Evolutionary conservation across 345 rosid species (phyloP), one percentile per base, ranked within the genome.

Genomic region (Schrenkiella parvula): DNA sequence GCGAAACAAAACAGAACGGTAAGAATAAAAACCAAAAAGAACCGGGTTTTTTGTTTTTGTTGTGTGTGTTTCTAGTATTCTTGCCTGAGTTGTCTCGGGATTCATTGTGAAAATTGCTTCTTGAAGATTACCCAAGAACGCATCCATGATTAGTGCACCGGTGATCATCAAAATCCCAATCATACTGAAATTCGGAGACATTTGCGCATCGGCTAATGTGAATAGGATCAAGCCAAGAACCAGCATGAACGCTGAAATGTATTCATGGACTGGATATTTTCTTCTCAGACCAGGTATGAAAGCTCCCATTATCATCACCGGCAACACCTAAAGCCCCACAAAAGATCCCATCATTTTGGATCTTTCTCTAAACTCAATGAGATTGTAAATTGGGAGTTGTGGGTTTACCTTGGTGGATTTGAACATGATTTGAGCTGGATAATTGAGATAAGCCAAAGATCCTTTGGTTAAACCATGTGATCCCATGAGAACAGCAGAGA

Each of bases 401-500:
- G 50, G 17, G 47, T 11, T 0, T 37, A 88, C 99, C 95, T 95
- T 91, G 71, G 99, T 95, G 83, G 99, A 95, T 78, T 95, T 95
- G 77, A 95, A 93, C 97, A 93, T 93, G 75, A 93, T 87, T 75
- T 93, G 98, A 13, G 98, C 98, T 23, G 98, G 98, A 74, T 95
- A 95, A 68, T 95, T 95, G 34, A 95, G 99, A 66, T 84, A 95
- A 71, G 99, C 99, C 74, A 95, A 73, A 38, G 99, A 95, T 12
- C 99, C 95, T 75, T 95, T 95, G 26, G 99, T 95, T 51, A 95
- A 79, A 7, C 99, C 99, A 79, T 89, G 95, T 35, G 99, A 95
- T 53, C 95, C 96, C 96, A 95, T 91, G 39, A 95, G 86, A 70
- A 91, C 99, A n/a, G 96, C 99, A 68, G 97, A 91, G 72, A 95